Conservation (phyloP, 129 eudicot species). For the Lactuca sativa region DNA sequence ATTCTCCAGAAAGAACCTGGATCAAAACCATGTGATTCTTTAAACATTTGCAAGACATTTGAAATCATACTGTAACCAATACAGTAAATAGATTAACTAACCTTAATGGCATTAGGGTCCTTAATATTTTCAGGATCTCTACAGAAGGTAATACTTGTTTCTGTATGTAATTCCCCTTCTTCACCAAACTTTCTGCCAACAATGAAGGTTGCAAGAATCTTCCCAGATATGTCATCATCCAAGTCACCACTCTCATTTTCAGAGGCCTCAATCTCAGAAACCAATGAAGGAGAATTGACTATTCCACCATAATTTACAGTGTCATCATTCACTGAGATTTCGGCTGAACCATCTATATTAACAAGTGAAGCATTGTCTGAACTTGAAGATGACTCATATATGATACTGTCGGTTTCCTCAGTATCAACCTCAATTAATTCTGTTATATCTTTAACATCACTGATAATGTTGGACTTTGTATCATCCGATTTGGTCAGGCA, state of each 20-base stretch:
- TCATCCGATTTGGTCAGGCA: constrained; percentile 21
- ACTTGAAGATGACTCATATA: constrained; percentile 25
- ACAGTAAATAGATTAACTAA: constrained; percentile 42
- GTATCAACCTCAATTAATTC: constrained; percentile 12
- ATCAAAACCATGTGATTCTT: constrained; percentile 25
- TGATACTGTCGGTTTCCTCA: constrained; percentile 21
- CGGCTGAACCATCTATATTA: constrained; percentile 21
- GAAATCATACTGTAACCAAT: constrained; percentile 7
- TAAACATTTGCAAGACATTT: constrained; percentile 4
- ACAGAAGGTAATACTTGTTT: constrained; percentile 49
- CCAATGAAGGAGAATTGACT: constrained; percentile 18
- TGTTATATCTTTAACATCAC: constrained; percentile 13
- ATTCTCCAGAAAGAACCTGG: constrained; percentile 75
- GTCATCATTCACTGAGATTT: constrained; percentile 21
- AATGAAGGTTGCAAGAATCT: constrained; percentile 55
- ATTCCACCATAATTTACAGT: constrained; percentile 18
- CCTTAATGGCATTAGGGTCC: constrained; percentile 89
- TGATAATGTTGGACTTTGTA: constrained; percentile 22
- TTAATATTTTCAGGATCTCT: constrained; percentile 76
- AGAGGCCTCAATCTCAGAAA: constrained; percentile 26
- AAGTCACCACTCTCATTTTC: constrained; percentile 31
- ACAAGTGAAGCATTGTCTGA: constrained; percentile 20
- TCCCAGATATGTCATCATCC: constrained; percentile 40
- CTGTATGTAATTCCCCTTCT: constrained; percentile 45
- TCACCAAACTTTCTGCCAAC: constrained; percentile 75